Evolutionary conservation across 331 rosid genomes (phyloP), one percentile per base, ranked within the genome.

Genomic region (Malus hybrid): DNA sequence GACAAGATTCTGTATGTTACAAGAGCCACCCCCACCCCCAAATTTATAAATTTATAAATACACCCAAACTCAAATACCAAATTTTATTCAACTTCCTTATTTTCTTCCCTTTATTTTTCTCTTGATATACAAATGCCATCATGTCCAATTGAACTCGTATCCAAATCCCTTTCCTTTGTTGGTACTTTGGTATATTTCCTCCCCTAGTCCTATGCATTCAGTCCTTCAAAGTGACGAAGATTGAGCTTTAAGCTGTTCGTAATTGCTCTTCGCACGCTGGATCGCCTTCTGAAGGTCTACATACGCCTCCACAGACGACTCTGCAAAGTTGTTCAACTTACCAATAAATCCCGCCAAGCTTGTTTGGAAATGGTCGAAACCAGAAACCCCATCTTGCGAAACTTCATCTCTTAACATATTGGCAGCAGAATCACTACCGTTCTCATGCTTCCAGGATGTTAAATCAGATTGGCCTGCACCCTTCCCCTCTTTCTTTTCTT

Each of bases 401-500:
- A 72, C 81, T 53, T 89, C 93, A 44, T 83, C 90, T 71, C 84
- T 75, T 74, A 81, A 33, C 61, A 83, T 36, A 70, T 85, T 86
- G 30, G 81, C 82, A 3, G 78, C 82, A 42, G 89, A 78, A 56
- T 85, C 96, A 24, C 71, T 69, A 10, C 75, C 84, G 9, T 75
- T 69, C 26, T 87, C 87, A 42, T 79, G 78, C 64, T 85, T 86
- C 84, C 87, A 82, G 10, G 86, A 61, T 62, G 87, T 44, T 22
- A 78, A 42, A 75, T 65, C 75, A n/a, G 75, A 46, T 75, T 39
- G 77, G 11, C 76, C 78, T 29, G 76, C 70, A 72, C 73, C 89
- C 80, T 86, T 88, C 68, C 80, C 84, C 6, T 84, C 88, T 72
- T 79, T 89, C 84, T 84, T 95, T 73, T 90, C 97, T 77, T 89